A percentile compares a stretch with the other conserved stretches of the same genome.
Conservation (phyloP, 805 yeast genomes). For the Wickerhamiella kurtzmanii region DNA sequence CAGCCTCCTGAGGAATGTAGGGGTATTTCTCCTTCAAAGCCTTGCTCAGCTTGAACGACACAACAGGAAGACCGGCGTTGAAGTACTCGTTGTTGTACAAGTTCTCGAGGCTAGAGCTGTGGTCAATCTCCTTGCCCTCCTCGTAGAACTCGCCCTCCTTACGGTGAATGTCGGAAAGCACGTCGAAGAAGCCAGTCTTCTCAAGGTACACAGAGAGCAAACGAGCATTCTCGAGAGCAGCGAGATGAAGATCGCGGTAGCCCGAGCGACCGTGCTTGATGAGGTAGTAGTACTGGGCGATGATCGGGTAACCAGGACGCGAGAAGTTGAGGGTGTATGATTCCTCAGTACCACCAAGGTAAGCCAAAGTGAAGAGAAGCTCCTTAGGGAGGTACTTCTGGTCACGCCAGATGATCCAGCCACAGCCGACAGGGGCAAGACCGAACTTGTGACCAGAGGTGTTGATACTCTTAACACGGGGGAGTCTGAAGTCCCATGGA, state of each 20-base stretch:
- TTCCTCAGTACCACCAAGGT: conserved; percentile 80
- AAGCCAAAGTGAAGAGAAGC: conserved; percentile 63
- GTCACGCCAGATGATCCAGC: conserved; percentile 82
- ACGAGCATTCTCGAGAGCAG: conserved; percentile 61
- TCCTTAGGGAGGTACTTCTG: conserved; percentile 49
- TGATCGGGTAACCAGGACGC: conserved; percentile 83
- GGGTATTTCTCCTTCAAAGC: conserved; percentile 49
- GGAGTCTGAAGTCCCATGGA: conserved; percentile 71
- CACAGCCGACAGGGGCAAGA: conserved; percentile 76
- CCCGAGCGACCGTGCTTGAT: conserved; percentile 60
- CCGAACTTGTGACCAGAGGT: conserved; percentile 92
- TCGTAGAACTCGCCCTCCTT: conserved; percentile 29
- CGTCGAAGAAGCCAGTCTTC: conserved; percentile 51
- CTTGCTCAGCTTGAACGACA: conserved; percentile 63
- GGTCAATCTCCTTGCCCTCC: conserved; percentile 16
- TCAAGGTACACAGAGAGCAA: conserved; percentile 46
- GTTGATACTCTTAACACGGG: conserved; percentile 72
- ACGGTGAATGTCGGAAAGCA: conserved; percentile 67
- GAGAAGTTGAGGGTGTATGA: conserved; percentile 79
- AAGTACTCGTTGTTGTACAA: conserved; percentile 24
- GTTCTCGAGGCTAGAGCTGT: conserved; percentile 22
- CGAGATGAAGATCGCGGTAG: conserved; percentile 46
- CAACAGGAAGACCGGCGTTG: conserved; percentile 78
- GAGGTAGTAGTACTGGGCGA: conserved; percentile 77
- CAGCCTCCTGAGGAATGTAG: conserved; percentile 65